Evolutionary conservation across 331 rosid species (phyloP).

Genomic region (Erythrophleum ivorense): DNA sequence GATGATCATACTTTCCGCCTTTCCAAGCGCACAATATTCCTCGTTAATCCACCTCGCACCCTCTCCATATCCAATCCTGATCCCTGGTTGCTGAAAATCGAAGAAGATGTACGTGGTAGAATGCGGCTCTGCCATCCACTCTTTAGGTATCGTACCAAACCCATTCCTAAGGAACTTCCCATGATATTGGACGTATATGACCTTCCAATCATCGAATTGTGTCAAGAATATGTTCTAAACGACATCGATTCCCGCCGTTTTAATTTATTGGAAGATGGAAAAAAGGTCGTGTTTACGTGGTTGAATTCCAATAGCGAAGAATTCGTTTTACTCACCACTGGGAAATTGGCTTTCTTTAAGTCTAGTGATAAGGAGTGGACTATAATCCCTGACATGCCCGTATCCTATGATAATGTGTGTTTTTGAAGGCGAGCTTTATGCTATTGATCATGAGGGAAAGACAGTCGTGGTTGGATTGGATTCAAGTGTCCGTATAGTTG

Average conservation of each 20-base stretch:
- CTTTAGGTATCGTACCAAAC: conserved; percentile 44
- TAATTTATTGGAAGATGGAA: conserved; percentile 36
- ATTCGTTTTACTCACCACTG: conserved; percentile 70
- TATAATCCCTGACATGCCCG: conserved; percentile 59
- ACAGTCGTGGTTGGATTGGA: conserved; percentile 55
- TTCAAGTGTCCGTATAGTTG: too few relatives aligned
- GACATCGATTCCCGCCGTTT: conserved; percentile 35
- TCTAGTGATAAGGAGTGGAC: conserved; percentile 67
- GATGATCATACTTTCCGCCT: conserved; percentile 54
- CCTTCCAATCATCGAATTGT: conserved; percentile 51
- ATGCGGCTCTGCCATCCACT: conserved; percentile 51
- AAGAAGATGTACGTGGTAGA: conserved; percentile 38
- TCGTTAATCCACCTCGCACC: conserved; percentile 30
- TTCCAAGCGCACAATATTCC: conserved; percentile 54
- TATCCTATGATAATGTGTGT: conserved; percentile 71
- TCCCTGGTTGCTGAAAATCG: conserved; percentile 58
- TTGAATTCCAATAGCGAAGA: conserved; percentile 34
- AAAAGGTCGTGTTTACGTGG: conserved; percentile 62
- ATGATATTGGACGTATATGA: conserved; percentile 44
- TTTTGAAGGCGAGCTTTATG: conserved; percentile 56
- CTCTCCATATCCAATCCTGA: neutral
- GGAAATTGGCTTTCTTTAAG: conserved; percentile 63
- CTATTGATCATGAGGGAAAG: conserved; percentile 70
- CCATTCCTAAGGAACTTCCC: conserved; percentile 42
- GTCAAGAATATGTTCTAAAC: conserved; percentile 57